Evolutionary conservation across 106 monocot genomes (phyloP).

Genomic region (Acanthochlamys bracteata): DNA sequence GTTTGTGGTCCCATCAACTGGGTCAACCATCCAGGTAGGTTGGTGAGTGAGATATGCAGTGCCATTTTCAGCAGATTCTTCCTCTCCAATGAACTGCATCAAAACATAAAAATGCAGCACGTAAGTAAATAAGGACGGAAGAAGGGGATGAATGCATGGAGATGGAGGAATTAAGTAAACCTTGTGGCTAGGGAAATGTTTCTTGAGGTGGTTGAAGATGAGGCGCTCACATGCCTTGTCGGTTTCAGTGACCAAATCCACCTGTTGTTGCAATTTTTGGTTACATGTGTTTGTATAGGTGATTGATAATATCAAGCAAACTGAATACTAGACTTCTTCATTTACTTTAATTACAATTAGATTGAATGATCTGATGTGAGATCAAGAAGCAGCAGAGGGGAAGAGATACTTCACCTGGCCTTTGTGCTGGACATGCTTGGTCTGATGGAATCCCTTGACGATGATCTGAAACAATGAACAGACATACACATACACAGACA

Average conservation of each 20-base stretch:
- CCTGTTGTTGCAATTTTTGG: slow-evolving; percentile 29
- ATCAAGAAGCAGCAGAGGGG: neutral
- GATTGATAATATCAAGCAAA: slow-evolving; percentile 1
- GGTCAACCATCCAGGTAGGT: slow-evolving; percentile 92
- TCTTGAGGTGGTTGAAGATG: slow-evolving; percentile 76
- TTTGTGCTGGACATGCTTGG: slow-evolving; percentile 87
- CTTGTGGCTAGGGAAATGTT: slow-evolving; percentile 79
- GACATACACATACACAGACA: neutral
- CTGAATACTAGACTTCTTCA: neutral
- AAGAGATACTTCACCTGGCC: slow-evolving; percentile 33
- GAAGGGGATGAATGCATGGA: too few relatives aligned
- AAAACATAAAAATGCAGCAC: too few relatives aligned
- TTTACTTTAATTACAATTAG: too few relatives aligned
- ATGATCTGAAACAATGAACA: slow-evolving; percentile 35
- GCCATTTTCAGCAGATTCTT: too few relatives aligned
- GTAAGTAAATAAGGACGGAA: too few relatives aligned
- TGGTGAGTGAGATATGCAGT: neutral
- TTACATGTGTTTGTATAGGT: neutral
- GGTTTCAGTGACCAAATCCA: slow-evolving; percentile 98
- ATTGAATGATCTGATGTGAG: too few relatives aligned
- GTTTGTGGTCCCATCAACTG: slow-evolving; percentile 96
- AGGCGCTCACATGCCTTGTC: slow-evolving; percentile 88
- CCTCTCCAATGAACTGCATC: too few relatives aligned
- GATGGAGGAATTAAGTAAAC: slow-evolving; percentile 45
- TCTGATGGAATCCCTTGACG: slow-evolving; percentile 58